phyloP scores from a whole-genome alignment of 2,329 filamentous ascomycete species.

The Xylaria sp. region DNA sequence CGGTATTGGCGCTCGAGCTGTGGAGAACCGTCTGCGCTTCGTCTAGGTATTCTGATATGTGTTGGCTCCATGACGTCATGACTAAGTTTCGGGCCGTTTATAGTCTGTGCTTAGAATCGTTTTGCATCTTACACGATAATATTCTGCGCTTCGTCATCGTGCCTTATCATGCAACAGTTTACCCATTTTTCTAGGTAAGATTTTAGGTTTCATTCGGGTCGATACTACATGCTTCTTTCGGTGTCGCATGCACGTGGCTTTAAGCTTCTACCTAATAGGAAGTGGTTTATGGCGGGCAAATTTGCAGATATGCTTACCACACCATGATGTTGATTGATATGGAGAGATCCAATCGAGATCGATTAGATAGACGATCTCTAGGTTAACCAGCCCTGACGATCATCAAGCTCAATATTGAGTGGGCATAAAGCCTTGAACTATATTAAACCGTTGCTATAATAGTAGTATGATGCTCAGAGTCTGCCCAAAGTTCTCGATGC shows the following conservation, averaged over 20 bases:
- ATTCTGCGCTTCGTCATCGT: conserved; percentile 8
- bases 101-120: background rate
- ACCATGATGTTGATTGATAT: background rate
- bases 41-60: too few relatives aligned
- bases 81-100: conserved; percentile 1
- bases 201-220: background rate
- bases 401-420: conserved; percentile 1
- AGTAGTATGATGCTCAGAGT: background rate
- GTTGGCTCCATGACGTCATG: conserved; percentile 1
- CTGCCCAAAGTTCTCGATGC: background rate
- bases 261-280: background rate
- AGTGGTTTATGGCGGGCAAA: background rate
- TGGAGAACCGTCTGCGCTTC: too few relatives aligned
- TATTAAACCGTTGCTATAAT: background rate
- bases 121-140: background rate
- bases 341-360: conserved; percentile 13
- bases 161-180: background rate
- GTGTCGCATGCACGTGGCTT: background rate
- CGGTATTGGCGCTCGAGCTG: too few relatives aligned
- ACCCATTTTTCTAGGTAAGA: background rate
- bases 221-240: background rate
- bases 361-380: background rate
- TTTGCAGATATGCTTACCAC: background rate
- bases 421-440: background rate
- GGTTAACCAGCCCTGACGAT: conserved; percentile 10